A percentile compares a stretch with the other conserved stretches of the same genome.
phyloP scores from a whole-genome alignment of 108 stramenopile genomes.

The Pseudonitzschia delicatissima region DNA sequence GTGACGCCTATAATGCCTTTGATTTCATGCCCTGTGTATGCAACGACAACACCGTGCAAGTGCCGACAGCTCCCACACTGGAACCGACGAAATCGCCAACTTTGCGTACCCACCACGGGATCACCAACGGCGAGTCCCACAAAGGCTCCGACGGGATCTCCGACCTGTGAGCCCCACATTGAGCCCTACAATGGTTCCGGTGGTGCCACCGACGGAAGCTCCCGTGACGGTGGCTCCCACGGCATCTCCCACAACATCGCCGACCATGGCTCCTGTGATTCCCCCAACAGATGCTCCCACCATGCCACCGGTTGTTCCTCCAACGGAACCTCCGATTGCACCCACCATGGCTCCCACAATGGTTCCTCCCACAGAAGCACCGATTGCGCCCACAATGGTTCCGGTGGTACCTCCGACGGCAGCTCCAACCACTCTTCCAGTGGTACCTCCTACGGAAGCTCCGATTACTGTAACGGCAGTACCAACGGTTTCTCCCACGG shows the following conservation, averaged over 20 bases:
- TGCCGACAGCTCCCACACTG: conserved; percentile 5
- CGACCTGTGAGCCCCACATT: no score
- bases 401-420: not conserved
- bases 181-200: no score
- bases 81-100: not conserved
- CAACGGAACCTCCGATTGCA: not conserved
- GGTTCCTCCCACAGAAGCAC: not conserved
- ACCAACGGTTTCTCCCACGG: not conserved
- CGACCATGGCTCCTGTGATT: not conserved
- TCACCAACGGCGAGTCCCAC: not conserved
- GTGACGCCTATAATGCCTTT: conserved; percentile 5
- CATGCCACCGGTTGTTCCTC: not conserved
- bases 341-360: not conserved
- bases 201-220: no score
- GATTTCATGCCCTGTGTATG: conserved; percentile 14
- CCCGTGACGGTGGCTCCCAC: not conserved
- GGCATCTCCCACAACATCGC: not conserved
- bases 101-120: not conserved
- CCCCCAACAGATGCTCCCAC: not conserved
- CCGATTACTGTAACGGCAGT: not conserved
- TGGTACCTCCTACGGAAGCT: not conserved
- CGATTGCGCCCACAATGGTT: not conserved
- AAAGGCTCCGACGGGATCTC: not conserved
- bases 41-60: conserved; percentile 3
- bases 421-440: not conserved